Conservation (phyloP, 768 basidiomycete genomes). For the Tulasnella sp. region DNA sequence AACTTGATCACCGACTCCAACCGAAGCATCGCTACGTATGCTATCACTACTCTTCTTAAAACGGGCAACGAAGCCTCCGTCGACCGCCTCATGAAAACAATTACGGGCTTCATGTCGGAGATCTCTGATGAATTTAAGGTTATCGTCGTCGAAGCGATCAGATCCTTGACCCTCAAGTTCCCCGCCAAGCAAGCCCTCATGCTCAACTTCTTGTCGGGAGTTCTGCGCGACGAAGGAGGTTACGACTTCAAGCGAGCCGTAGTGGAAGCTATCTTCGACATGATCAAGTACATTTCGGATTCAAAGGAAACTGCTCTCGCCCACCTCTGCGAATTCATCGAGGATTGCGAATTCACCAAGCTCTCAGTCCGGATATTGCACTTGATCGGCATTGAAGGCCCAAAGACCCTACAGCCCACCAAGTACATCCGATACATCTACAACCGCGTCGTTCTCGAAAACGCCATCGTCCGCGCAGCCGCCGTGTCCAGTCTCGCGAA, state of each 20-base stretch:
- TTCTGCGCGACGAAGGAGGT: constrained; percentile 96
- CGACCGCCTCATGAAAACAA: constrained; percentile 98
- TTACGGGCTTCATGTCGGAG: constrained; percentile 97
- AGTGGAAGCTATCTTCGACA: constrained; percentile 99
- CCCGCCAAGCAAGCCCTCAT: constrained; percentile 95
- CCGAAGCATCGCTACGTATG: constrained; percentile 95
- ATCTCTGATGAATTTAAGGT: constrained; percentile 99
- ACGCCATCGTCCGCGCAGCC: constrained; percentile 95
- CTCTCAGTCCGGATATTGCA: constrained; percentile 96
- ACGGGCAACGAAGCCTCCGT: constrained; percentile 99
- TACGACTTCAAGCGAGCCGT: constrained; percentile 99
- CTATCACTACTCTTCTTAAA: constrained; percentile 98
- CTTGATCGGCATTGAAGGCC: constrained; percentile 93
- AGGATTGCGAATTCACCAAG: constrained; percentile 99
- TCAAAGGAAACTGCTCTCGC: constrained; percentile 97
- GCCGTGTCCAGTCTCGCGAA: constrained; percentile 95
- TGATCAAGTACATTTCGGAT: constrained; percentile 97
- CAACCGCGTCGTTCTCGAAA: constrained; percentile 98
- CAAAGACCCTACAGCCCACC: constrained; percentile 92
- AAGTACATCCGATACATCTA: constrained; percentile 99
- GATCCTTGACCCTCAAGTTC: constrained; percentile 98
- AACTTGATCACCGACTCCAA: constrained; percentile 94
- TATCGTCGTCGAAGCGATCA: constrained; percentile 98
- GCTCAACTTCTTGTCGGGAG: constrained; percentile 95
- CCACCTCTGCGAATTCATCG: constrained; percentile 98